Conservation (phyloP, 441 rosid species). For the Arabidopsis hybrid region DNA sequence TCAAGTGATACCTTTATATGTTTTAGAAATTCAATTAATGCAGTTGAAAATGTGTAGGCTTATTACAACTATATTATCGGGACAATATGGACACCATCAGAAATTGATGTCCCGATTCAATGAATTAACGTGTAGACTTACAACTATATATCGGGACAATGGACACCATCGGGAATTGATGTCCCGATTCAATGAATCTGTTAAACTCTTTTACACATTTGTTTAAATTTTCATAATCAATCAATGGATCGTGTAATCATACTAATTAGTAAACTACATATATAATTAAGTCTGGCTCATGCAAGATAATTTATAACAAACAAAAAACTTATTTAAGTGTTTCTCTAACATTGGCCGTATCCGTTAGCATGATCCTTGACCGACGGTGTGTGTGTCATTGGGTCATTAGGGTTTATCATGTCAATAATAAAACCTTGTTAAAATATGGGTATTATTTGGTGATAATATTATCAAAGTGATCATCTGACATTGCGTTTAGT, state of each 20-base stretch:
- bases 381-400: conserved; percentile 23
- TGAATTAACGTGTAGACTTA: conserved; percentile 18
- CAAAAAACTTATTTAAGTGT: too few relatives aligned
- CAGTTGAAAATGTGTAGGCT: neutral
- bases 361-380: conserved; percentile 34
- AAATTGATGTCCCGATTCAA: conserved; percentile 24
- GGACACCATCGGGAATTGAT: neutral
- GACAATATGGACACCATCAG: neutral
- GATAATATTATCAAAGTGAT: conserved; percentile 33
- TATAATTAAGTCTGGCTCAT: neutral
- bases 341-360: conserved; percentile 12
- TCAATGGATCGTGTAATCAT: conserved; percentile 2
- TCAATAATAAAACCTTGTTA: neutral
- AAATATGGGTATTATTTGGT: conserved; percentile 15
- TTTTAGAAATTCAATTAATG: neutral
- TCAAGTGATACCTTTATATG: conserved; percentile 4
- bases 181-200: conserved; percentile 26
- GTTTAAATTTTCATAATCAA: neutral
- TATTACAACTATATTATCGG: neutral
- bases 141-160: neutral
- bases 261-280: neutral
- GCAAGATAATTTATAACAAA: neutral
- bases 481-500: conserved; percentile 33
- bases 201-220: neutral
- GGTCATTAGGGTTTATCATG: conserved; percentile 30